Percentiles rank a stretch among this genome's conserved stretches.
These are phyloP conservation scores for Kuraishia capsulata DNA, from an alignment of 805 yeast genomes.

Conservation along the genomic window DNA sequence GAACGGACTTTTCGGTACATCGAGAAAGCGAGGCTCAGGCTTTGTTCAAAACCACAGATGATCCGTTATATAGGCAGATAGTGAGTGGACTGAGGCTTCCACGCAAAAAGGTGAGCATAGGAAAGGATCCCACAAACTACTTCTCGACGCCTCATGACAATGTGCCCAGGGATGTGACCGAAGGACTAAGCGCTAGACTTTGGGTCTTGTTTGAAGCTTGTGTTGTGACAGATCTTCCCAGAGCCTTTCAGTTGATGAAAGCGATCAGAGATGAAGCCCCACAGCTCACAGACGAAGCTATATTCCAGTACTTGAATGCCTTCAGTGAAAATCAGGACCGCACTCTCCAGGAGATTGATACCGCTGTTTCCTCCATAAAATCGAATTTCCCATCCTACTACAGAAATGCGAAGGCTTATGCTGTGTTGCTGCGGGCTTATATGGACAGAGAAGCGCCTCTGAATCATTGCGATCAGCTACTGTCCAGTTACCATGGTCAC, in stretches of 20 bases:
- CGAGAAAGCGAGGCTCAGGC: neutral
- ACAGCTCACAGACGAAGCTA: neutral
- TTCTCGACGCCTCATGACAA: slow-evolving; percentile 2
- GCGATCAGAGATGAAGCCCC: slow-evolving; percentile 29
- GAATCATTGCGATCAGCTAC: neutral
- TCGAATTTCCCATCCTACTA: neutral
- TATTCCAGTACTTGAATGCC: neutral
- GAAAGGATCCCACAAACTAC: neutral
- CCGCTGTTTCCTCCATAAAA: neutral
- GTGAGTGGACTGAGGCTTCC: neutral
- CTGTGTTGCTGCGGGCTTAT: neutral
- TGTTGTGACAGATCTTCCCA: slow-evolving; percentile 51
- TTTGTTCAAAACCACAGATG: neutral
- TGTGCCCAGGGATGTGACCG: neutral
- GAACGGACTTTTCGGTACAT: neutral
- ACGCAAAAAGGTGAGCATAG: neutral
- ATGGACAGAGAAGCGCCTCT: neutral
- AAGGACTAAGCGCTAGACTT: slow-evolving; percentile 8
- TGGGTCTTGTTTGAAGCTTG: slow-evolving; percentile 80
- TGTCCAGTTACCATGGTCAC: neutral
- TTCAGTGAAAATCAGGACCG: neutral
- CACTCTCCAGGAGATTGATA: neutral
- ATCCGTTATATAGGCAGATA: neutral
- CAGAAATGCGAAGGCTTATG: neutral
- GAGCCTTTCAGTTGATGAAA: slow-evolving; percentile 62